phyloP scores from a whole-genome alignment of 371 early-diverging fungal species.

The Mucor velutinosus region DNA sequence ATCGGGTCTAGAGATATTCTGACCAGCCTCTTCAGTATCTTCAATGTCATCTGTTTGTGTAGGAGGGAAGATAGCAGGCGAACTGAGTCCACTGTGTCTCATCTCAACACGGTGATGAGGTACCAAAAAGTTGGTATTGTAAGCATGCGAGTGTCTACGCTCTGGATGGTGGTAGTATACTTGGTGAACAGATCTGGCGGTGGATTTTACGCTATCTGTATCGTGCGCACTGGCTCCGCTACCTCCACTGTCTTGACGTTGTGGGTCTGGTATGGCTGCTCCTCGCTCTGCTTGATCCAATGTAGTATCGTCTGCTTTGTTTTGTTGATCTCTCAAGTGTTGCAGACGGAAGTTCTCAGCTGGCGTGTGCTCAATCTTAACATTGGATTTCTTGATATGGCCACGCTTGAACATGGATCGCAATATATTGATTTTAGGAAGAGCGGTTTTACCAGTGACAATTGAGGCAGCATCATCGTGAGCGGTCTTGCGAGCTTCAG shows the following conservation, averaged over 20 bases:
- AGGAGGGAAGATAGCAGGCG: constrained; percentile 6
- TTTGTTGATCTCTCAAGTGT: background rate
- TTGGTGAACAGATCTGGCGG: constrained; percentile 6
- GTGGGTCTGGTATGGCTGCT: background rate
- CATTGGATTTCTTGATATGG: background rate
- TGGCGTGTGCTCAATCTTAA: background rate
- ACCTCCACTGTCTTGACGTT: background rate
- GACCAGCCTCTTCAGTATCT: constrained; percentile 2
- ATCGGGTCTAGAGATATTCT: constrained; percentile 2
- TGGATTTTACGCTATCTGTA: background rate
- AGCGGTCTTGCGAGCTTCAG: constrained; percentile 12
- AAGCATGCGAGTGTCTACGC: constrained; percentile 1
- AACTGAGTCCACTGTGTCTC: background rate
- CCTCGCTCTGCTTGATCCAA: constrained; percentile 10
- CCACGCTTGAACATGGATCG: constrained; percentile 10
- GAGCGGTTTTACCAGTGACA: constrained; percentile 5
- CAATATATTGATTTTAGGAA: background rate
- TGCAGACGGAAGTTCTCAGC: constrained; percentile 1
- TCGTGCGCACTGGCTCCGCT: background rate
- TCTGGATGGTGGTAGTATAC: constrained; percentile 28
- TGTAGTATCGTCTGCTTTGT: background rate
- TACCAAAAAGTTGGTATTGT: background rate
- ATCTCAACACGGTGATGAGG: background rate
- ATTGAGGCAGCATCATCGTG: constrained; percentile 13
- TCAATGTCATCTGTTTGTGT: background rate